These are phyloP conservation scores for Jatropha podagrica DNA, from an alignment of 441 rosid genomes.

Conservation along the genomic window DNA sequence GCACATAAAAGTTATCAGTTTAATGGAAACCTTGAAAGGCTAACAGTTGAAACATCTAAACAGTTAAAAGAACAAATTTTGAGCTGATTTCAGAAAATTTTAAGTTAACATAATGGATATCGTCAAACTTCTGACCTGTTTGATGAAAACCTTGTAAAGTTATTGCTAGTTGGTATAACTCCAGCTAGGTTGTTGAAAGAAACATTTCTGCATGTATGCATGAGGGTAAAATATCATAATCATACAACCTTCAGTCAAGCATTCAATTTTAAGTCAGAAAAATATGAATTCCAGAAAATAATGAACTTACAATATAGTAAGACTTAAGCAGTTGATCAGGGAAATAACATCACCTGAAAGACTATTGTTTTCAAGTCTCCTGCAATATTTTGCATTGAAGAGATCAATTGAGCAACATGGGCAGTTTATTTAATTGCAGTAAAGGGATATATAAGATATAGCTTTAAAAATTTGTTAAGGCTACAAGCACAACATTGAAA, in stretches of 20 bases:
- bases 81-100: not conserved
- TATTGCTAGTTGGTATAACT: slow-evolving; percentile 68
- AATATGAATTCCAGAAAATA: not conserved
- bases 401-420: not conserved
- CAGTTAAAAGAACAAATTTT: not conserved
- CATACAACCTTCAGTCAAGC: not conserved
- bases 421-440: not conserved
- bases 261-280: not conserved
- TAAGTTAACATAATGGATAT: not conserved
- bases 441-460: not conserved
- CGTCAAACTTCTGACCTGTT: slow-evolving; percentile 48
- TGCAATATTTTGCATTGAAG: slow-evolving; percentile 32
- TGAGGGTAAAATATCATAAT: slow-evolving; percentile 11
- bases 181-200: slow-evolving; percentile 83
- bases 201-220: slow-evolving; percentile 58
- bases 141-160: slow-evolving; percentile 71
- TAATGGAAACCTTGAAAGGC: not conserved
- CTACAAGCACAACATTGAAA: not conserved
- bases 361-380: slow-evolving; percentile 77
- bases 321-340: slow-evolving; percentile 69
- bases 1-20: slow-evolving; percentile 14
- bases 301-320: slow-evolving; percentile 56
- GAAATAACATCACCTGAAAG: slow-evolving; percentile 70
- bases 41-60: not conserved
- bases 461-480: not conserved